phyloP scores from a whole-genome alignment of 768 basidiomycete genomes.

The Boletus speciosus region DNA sequence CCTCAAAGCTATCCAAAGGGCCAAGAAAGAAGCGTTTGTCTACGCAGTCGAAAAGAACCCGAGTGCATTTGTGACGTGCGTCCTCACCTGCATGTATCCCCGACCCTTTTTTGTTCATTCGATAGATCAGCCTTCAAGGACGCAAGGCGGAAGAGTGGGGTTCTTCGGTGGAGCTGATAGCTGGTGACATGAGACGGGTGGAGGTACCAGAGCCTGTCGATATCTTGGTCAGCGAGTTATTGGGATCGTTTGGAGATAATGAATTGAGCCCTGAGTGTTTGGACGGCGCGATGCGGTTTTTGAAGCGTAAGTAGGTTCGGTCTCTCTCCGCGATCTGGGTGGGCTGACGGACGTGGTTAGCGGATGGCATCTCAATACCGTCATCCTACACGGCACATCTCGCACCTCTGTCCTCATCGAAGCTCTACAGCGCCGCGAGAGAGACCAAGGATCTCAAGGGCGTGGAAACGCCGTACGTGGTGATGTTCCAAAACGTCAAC shows the following conservation, averaged over 20 bases:
- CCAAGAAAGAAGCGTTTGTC: conserved; percentile 58
- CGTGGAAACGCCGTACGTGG: conserved; percentile 95
- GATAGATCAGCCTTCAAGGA: conserved; percentile 67
- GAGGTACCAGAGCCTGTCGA: conserved; percentile 85
- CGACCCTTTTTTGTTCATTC: conserved; percentile 14
- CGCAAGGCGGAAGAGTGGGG: conserved; percentile 82
- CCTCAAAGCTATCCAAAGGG: conserved; percentile 69
- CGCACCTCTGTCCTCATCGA: conserved; percentile 91
- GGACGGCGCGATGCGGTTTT: conserved; percentile 89
- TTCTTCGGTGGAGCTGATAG: conserved; percentile 72
- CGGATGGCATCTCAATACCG: conserved; percentile 92
- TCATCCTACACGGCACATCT: conserved; percentile 94
- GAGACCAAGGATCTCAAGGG: conserved; percentile 63
- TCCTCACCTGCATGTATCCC: conserved; percentile 19
- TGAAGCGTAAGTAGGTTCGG: conserved; percentile 61
- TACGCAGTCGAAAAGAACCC: conserved; percentile 97
- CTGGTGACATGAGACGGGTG: conserved; percentile 90
- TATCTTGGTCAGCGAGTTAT: conserved; percentile 90
- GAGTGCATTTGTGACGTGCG: conserved; percentile 92
- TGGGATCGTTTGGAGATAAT: conserved; percentile 98
- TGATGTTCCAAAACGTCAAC: conserved; percentile 95
- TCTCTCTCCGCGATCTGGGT: neutral
- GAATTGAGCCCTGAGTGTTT: conserved; percentile 98
- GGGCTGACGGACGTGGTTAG: conserved; percentile 40
- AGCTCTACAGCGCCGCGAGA: conserved; percentile 82